Base-by-base conservation (phyloP, 352 stramenopile species). In the Phytophthora parvispora region DNA sequence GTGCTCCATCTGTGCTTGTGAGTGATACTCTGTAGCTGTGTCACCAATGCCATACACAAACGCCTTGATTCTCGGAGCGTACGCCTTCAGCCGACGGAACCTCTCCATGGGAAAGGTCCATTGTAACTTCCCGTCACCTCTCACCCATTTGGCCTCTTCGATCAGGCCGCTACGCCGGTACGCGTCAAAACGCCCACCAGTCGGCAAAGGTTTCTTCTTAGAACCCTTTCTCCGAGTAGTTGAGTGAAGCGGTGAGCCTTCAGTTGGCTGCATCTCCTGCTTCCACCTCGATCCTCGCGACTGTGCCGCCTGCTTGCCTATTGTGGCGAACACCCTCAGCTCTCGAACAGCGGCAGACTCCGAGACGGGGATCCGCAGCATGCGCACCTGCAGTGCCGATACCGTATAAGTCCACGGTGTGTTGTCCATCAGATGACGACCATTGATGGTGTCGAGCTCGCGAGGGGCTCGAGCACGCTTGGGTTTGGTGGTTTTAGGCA, bases 11-110 rank as follows among this genome's bases (percentile, higher is more conserved):
- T 61, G 60, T 28, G 29, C 42, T 47, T 61, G 42, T 8, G 31
- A 58, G 8, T 49, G 77, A 8, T 67, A 59, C 6, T 64, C 69
- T 1, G 49, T 42, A 15, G 61, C 56, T 20, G 76, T 69, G 1
- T 71, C 72, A 22, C 74, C 67, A 38, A 93, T 86, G 24, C 83
- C 84, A 59, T 90, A 93, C 7, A 95, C 75, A 38, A 88, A 89
- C 34, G 91, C 62, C 51, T 95, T 95, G 56, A 94, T 67, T 34
- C 83, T 75, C 16, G 87, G 87, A 1, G 56, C 64, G 40, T 88
- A 90, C 22, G 83, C 86, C 56, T 95, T 95, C 15, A 95, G 64
- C 2, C 64, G 78, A 29, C 83, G 81, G 54, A 93, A 90, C 15
- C 66, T 77, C 15, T 90, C 83, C 71, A 87, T 86, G 6, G 75